These are phyloP conservation scores for Ogataea allantospora DNA, from an alignment of 805 yeast species.

Conservation along the genomic window DNA sequence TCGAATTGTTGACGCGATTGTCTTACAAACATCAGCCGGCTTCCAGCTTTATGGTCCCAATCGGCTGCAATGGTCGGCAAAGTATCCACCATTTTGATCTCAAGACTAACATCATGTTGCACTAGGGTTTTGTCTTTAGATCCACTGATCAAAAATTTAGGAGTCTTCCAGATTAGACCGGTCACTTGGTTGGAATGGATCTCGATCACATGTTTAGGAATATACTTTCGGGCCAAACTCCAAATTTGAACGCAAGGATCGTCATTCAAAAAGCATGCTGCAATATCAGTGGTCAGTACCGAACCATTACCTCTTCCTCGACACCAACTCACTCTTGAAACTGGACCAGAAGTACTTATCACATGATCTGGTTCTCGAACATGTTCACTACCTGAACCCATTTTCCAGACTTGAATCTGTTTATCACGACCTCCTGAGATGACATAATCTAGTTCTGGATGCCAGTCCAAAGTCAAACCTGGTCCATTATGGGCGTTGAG, in stretches of 20 bases:
- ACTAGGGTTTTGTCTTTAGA: constrained; percentile 50
- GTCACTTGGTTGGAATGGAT: constrained; percentile 49
- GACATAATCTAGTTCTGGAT: constrained; percentile 75
- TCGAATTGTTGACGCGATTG: constrained; percentile 49
- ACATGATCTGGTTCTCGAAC: constrained; percentile 62
- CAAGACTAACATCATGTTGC: constrained; percentile 46
- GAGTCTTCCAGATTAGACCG: constrained; percentile 56
- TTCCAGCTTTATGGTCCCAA: constrained; percentile 52
- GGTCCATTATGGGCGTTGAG: constrained; percentile 91
- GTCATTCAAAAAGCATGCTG: constrained; percentile 69
- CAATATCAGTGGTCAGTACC: constrained; percentile 62
- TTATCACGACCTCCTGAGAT: constrained; percentile 94
- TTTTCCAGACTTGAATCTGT: constrained; percentile 73
- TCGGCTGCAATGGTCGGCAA: constrained; percentile 50
- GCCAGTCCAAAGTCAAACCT: constrained; percentile 85
- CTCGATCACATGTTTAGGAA: constrained; percentile 60
- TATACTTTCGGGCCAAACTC: constrained; percentile 64
- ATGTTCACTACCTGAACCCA: constrained; percentile 39
- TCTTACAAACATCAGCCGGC: constrained; percentile 49
- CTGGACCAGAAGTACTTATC: constrained; percentile 73
- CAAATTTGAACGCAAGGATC: constrained; percentile 70
- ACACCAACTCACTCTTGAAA: constrained; percentile 73
- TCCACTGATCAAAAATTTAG: constrained; percentile 45
- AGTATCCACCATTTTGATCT: constrained; percentile 46
- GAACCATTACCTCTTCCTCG: constrained; percentile 39